These are phyloP conservation scores for Candida caryicola DNA, from an alignment of 805 yeast genomes.

Conservation along the genomic window DNA sequence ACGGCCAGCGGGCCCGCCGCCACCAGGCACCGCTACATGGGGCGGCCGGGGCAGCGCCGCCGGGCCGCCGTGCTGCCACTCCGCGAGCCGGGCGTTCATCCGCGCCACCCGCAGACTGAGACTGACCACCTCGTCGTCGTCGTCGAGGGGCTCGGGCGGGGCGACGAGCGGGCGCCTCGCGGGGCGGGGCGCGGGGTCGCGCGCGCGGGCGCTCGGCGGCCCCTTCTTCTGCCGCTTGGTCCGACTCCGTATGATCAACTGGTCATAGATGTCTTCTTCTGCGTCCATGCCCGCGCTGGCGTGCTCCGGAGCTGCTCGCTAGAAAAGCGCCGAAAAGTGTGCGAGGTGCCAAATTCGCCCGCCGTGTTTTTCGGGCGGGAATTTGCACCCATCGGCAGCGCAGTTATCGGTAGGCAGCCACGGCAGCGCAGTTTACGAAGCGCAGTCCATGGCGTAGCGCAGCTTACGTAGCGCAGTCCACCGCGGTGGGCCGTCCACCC, in stretches of 20 bases:
- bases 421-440: too few species aligned
- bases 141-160: not conserved
- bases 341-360: not conserved
- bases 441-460: too few species aligned
- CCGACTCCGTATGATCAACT: constrained; percentile 8
- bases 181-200: not conserved
- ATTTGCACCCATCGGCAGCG: too few species aligned
- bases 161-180: too few species aligned
- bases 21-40: too few species aligned
- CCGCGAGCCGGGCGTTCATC: not conserved
- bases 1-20: too few species aligned
- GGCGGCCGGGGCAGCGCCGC: too few species aligned
- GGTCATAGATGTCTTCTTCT: constrained; percentile 15
- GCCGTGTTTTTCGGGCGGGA: not conserved
- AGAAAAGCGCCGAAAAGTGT: not conserved
- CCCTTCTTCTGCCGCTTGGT: constrained; percentile 5
- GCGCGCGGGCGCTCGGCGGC: not conserved
- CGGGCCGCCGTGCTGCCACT: not conserved
- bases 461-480: not conserved
- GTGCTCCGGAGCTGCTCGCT: not conserved
- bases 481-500: not conserved
- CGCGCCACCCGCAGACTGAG: not conserved
- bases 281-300: constrained; percentile 6
- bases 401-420: too few species aligned
- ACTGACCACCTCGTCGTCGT: not conserved